These are phyloP conservation scores for Rubroboletus pulcherrimus DNA, from an alignment of 768 basidiomycete genomes.

Conservation along the genomic window DNA sequence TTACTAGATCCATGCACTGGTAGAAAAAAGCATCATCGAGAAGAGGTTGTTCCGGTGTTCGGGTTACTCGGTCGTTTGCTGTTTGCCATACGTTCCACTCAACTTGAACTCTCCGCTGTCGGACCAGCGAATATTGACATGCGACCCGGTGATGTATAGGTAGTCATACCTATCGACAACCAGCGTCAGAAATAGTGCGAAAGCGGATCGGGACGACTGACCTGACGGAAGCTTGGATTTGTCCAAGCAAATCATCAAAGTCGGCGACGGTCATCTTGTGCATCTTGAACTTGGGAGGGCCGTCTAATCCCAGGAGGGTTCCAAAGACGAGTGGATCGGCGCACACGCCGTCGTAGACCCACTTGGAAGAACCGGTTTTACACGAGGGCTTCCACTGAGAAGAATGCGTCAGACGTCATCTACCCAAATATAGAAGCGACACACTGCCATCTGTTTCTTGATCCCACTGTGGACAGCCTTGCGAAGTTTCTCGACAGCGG, in stretches of 20 bases:
- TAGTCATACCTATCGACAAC: conserved; percentile 33
- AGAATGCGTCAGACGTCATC: not conserved
- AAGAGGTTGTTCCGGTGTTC: not conserved
- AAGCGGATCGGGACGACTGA: conserved; percentile 12
- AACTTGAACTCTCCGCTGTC: conserved; percentile 55
- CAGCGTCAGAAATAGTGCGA: not conserved
- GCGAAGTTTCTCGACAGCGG: conserved; percentile 42
- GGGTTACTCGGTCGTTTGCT: not conserved
- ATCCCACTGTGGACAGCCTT: conserved; percentile 47
- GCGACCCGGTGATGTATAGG: conserved; percentile 37
- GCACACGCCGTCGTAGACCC: conserved; percentile 52
- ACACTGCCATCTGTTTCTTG: conserved; percentile 46
- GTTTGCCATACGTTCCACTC: conserved; percentile 45
- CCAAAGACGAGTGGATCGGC: conserved; percentile 47
- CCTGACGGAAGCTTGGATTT: conserved; percentile 36
- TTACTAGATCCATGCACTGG: not conserved
- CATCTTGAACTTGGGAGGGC: conserved; percentile 47
- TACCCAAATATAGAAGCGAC: not conserved
- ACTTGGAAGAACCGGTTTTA: conserved; percentile 44
- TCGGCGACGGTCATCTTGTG: conserved; percentile 41
- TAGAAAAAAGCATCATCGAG: not conserved
- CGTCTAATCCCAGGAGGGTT: conserved; percentile 37
- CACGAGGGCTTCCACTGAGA: conserved; percentile 51
- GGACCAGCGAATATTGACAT: conserved; percentile 45
- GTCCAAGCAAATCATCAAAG: conserved; percentile 34